phyloP scores from a whole-genome alignment of 768 basidiomycete species.

The Suillus hirtellus region DNA sequence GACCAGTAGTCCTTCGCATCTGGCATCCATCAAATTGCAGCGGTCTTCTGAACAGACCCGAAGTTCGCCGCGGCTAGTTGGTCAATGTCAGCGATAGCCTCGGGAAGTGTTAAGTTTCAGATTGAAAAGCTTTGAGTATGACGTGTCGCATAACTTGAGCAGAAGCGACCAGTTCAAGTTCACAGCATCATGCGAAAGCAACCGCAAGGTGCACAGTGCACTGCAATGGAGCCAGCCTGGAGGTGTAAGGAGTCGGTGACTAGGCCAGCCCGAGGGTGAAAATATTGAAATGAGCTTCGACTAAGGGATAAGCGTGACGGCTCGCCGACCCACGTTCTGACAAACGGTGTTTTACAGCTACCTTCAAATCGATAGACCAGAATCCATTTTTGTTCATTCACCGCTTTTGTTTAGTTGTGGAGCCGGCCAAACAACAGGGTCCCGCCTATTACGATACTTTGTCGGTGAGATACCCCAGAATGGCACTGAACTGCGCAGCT shows the following conservation, averaged over 20 bases:
- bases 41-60: neutral
- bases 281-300: neutral
- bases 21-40: neutral
- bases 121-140: neutral
- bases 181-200: conserved; percentile 2
- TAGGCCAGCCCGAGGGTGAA: neutral
- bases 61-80: neutral
- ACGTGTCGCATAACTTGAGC: neutral
- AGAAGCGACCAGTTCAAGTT: too few relatives aligned
- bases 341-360: neutral
- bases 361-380: too few relatives aligned
- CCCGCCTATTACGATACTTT: too few relatives aligned
- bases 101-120: neutral
- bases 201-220: neutral
- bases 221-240: neutral
- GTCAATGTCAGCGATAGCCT: neutral
- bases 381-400: too few relatives aligned
- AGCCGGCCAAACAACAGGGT: too few relatives aligned
- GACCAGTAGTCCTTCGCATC: neutral
- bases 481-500: too few relatives aligned
- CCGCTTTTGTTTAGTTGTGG: too few relatives aligned
- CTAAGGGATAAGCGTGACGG: neutral
- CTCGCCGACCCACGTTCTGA: neutral
- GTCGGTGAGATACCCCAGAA: too few relatives aligned
- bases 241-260: neutral